Evolutionary conservation across 306 rosid genomes (phyloP).

Genomic region (Quercus mongolica): DNA sequence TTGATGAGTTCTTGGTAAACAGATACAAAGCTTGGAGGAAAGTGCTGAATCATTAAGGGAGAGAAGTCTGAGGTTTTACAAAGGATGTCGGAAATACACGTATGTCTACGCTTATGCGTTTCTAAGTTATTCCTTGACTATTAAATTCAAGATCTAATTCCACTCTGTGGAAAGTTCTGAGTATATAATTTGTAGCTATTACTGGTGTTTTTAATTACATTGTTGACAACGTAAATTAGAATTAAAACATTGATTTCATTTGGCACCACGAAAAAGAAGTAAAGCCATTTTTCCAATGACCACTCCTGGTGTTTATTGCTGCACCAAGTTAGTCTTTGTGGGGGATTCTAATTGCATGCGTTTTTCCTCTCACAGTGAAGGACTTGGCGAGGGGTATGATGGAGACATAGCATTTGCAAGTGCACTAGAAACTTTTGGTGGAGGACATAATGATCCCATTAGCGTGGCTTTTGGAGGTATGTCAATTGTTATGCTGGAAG

Average conservation of each 20-base stretch:
- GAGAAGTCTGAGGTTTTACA: slow-evolving; percentile 85
- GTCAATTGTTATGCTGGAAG: slow-evolving; percentile 1
- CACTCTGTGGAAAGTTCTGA: neutral
- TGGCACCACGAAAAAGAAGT: neutral
- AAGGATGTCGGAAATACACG: slow-evolving; percentile 99
- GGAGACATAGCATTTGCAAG: slow-evolving; percentile 99
- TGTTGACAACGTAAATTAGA: neutral
- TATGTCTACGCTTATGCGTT: slow-evolving; percentile 35
- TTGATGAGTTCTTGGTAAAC: slow-evolving; percentile 35
- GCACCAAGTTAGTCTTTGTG: slow-evolving; percentile 3
- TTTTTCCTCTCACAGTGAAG: slow-evolving; percentile 61
- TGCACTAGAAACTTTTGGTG: slow-evolving; percentile 92
- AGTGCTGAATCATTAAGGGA: slow-evolving; percentile 94
- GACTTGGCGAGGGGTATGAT: slow-evolving; percentile 97
- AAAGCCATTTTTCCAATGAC: slow-evolving; percentile 6
- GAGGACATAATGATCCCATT: slow-evolving; percentile 98
- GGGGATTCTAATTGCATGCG: slow-evolving; percentile 6
- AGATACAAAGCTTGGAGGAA: slow-evolving; percentile 98
- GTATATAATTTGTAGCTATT: neutral
- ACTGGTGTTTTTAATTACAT: neutral
- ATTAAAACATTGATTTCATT: neutral
- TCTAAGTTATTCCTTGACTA: neutral
- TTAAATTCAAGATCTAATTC: neutral
- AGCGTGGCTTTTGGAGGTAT: slow-evolving; percentile 99
- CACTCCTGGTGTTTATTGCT: neutral